Evolutionary conservation across 2,329 filamentous ascomycete genomes (phyloP).

Genomic region (Pyricularia grisea): DNA sequence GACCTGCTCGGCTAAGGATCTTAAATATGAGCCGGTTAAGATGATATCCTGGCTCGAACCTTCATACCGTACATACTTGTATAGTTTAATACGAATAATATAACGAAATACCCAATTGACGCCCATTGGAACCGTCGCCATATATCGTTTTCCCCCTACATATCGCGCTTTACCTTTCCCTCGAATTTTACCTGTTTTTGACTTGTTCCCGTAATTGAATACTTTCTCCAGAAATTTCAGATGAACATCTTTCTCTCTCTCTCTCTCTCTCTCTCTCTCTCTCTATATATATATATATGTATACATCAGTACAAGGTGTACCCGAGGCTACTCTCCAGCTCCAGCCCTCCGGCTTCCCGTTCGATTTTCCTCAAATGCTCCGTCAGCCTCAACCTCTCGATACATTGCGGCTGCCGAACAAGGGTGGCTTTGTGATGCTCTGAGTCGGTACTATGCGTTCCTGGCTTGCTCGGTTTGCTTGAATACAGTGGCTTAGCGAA

Average conservation of each 20-base stretch:
- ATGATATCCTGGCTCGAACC: neutral
- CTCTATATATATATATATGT: too few relatives aligned
- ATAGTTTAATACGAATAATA: neutral
- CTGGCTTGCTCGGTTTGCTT: constrained; percentile 6
- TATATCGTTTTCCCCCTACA: neutral
- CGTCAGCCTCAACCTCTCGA: constrained; percentile 11
- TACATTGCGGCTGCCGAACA: constrained; percentile 5
- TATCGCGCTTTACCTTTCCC: neutral
- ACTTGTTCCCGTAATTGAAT: too few relatives aligned
- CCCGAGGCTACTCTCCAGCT: constrained; percentile 19
- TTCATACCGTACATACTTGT: neutral
- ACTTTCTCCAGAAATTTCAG: too few relatives aligned
- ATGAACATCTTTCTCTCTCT: too few relatives aligned
- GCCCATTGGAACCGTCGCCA: neutral
- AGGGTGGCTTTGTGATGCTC: neutral
- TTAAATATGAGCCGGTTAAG: neutral
- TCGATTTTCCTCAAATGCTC: constrained; percentile 11
- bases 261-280: too few relatives aligned
- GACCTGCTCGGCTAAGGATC: neutral
- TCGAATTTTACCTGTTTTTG: too few relatives aligned
- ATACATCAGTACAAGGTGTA: constrained; percentile 18
- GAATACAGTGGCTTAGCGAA: constrained; percentile 7
- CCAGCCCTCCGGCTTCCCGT: constrained; percentile 15
- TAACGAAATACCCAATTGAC: neutral
- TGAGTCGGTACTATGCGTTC: constrained; percentile 7